A percentile compares a stretch with the other conserved stretches of the same genome.
Conservation (phyloP, 495 filamentous ascomycete genomes). For the Xylaria sp. region DNA sequence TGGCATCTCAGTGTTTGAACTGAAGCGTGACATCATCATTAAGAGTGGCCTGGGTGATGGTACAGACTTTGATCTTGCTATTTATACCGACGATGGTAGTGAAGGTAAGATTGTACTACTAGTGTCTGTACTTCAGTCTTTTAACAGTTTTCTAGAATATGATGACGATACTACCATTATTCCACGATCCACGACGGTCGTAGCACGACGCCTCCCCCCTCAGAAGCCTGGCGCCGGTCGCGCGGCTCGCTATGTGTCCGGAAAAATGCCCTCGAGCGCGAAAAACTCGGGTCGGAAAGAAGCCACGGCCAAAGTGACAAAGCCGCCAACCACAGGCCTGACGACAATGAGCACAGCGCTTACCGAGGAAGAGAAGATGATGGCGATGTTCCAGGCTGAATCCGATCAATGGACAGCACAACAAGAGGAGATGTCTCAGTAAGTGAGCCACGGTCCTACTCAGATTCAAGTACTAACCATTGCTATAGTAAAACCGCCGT, state of each 20-base stretch:
- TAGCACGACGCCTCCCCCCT: slow-evolving; percentile 87
- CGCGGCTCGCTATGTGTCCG: slow-evolving; percentile 94
- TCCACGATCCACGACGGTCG: slow-evolving; percentile 89
- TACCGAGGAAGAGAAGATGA: slow-evolving; percentile 90
- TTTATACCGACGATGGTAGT: slow-evolving; percentile 87
- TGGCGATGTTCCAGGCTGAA: slow-evolving; percentile 84
- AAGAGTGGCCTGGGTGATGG: slow-evolving; percentile 93
- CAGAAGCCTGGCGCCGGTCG: slow-evolving; percentile 80
- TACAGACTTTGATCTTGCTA: slow-evolving; percentile 93
- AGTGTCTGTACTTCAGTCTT: background rate
- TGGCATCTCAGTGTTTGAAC: slow-evolving; percentile 96
- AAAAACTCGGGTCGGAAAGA: slow-evolving; percentile 79
- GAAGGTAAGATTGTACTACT: slow-evolving; percentile 71
- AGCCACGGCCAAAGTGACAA: slow-evolving; percentile 60
- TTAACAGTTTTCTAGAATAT: slow-evolving; percentile 69
- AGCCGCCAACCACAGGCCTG: slow-evolving; percentile 61
- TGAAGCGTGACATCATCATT: slow-evolving; percentile 97
- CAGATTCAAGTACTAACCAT: slow-evolving; percentile 46
- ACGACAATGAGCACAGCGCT: slow-evolving; percentile 71
- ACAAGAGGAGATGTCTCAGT: slow-evolving; percentile 92
- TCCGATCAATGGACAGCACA: slow-evolving; percentile 87
- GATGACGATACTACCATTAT: slow-evolving; percentile 97
- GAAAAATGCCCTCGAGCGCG: slow-evolving; percentile 92
- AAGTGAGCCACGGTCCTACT: slow-evolving; percentile 50
- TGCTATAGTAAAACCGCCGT: slow-evolving; percentile 58